These are phyloP conservation scores for Brettanomyces naardenensis DNA, from an alignment of 805 yeast genomes.

Conservation along the genomic window DNA sequence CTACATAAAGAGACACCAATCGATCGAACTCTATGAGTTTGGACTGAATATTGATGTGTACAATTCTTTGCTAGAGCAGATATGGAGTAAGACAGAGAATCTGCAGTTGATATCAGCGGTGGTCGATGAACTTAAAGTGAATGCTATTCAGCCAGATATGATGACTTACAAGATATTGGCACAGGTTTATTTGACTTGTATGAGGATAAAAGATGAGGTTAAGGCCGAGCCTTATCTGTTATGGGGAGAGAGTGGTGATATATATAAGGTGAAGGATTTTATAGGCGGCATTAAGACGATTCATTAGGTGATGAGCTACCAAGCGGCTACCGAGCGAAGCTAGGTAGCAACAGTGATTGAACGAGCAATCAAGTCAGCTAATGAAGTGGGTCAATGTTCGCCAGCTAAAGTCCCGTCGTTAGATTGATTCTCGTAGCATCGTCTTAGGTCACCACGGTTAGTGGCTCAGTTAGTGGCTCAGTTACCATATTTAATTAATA, in stretches of 20 bases:
- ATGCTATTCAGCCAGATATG: constrained; percentile 25
- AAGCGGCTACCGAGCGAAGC: too few relatives aligned
- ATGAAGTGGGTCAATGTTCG: too few relatives aligned
- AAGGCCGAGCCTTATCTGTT: constrained; percentile 19
- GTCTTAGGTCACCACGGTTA: too few relatives aligned
- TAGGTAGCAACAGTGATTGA: too few relatives aligned
- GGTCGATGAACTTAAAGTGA: constrained; percentile 22
- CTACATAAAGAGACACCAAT: constrained; percentile 19
- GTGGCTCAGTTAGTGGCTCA: too few relatives aligned
- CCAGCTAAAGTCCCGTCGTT: too few relatives aligned
- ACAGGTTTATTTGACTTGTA: constrained; percentile 21
- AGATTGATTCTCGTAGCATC: too few relatives aligned
- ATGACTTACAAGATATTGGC: constrained; percentile 20
- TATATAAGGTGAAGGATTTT: constrained; percentile 19
- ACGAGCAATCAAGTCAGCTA: too few relatives aligned
- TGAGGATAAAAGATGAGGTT: constrained; percentile 16
- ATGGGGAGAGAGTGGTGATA: constrained; percentile 22
- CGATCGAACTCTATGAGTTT: constrained; percentile 23
- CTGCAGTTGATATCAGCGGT: constrained; percentile 16
- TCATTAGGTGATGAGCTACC: too few relatives aligned
- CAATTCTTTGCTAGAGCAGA: constrained; percentile 19
- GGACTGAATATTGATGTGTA: constrained; percentile 25
- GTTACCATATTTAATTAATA: too few relatives aligned
- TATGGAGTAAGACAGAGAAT: constrained; percentile 23
- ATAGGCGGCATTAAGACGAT: background rate